Evolutionary conservation across 306 rosid species (phyloP).

Genomic region (Inga leiocalycina): DNA sequence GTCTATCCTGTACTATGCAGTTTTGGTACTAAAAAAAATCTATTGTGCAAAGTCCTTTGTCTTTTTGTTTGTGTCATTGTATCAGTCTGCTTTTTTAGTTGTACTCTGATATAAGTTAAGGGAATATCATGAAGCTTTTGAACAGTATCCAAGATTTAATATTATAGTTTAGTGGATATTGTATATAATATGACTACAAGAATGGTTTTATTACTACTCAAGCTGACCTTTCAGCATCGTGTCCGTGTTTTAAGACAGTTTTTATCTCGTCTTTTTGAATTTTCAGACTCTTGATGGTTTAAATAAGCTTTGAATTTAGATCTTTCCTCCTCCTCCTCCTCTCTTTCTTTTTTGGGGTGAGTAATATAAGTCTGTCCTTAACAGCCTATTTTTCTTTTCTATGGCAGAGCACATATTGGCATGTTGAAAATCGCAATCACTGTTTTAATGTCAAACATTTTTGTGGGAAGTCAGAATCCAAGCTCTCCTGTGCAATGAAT

Average conservation of each 20-base stretch:
- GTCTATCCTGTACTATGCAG: neutral
- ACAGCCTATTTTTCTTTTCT: neutral
- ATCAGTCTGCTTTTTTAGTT: neutral
- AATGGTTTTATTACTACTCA: neutral
- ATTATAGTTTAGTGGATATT: neutral
- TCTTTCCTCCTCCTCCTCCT: neutral
- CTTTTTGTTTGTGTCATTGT: neutral
- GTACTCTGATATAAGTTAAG: neutral
- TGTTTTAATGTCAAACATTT: conserved; percentile 40
- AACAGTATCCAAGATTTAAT: neutral
- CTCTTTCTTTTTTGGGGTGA: neutral
- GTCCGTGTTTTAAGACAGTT: neutral
- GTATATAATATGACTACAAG: conserved; percentile 4
- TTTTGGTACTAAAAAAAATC: neutral
- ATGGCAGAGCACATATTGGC: conserved; percentile 37
- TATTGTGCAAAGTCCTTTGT: neutral
- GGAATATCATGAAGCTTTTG: neutral
- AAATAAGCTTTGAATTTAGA: neutral
- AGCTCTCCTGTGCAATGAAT: conserved; percentile 55
- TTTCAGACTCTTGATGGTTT: neutral
- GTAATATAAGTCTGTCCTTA: neutral
- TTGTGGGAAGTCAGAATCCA: conserved; percentile 37
- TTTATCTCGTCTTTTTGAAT: conserved; percentile 17
- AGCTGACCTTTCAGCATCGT: neutral
- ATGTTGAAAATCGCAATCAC: conserved; percentile 33